Conservation (phyloP, 495 filamentous ascomycete species). For the Penicillium manginii region DNA sequence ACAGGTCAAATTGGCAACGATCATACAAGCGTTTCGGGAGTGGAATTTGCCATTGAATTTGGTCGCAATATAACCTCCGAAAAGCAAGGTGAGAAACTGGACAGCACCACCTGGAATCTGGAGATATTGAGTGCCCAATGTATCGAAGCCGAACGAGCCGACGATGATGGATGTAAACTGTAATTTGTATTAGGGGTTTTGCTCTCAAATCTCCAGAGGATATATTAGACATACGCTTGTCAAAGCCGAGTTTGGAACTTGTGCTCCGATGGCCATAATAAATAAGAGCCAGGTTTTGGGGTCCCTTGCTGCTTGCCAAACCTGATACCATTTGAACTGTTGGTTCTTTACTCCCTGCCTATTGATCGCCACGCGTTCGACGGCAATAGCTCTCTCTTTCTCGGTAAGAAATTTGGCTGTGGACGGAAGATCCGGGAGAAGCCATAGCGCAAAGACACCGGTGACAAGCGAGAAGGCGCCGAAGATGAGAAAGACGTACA, state of each 20-base stretch:
- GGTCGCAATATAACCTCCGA: constrained; percentile 41
- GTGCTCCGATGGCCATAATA: constrained; percentile 37
- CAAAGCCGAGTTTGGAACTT: constrained; percentile 43
- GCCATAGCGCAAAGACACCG: constrained; percentile 39
- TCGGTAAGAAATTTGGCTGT: constrained; percentile 50
- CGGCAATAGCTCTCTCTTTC: constrained; percentile 43
- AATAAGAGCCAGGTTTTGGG: constrained; percentile 55
- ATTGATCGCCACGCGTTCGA: constrained; percentile 48
- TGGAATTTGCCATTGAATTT: constrained; percentile 43
- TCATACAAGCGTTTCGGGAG: constrained; percentile 35
- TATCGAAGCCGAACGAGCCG: constrained; percentile 56
- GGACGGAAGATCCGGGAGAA: constrained; percentile 49
- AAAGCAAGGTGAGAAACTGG: constrained; percentile 40
- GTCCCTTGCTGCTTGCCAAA: constrained; percentile 49
- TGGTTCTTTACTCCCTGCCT: constrained; percentile 51
- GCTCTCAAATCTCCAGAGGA: neutral
- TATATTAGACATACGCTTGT: constrained; percentile 33
- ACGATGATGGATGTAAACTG: constrained; percentile 54
- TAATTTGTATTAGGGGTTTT: neutral
- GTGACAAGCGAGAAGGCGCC: constrained; percentile 40
- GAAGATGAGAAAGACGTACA: constrained; percentile 56
- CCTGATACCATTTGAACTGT: constrained; percentile 53
- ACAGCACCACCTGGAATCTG: constrained; percentile 55
- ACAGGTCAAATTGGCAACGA: constrained; percentile 54
- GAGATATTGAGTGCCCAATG: constrained; percentile 57